These are phyloP conservation scores for Allium sativum DNA, from an alignment of 106 monocot genomes.

Conservation along the genomic window DNA sequence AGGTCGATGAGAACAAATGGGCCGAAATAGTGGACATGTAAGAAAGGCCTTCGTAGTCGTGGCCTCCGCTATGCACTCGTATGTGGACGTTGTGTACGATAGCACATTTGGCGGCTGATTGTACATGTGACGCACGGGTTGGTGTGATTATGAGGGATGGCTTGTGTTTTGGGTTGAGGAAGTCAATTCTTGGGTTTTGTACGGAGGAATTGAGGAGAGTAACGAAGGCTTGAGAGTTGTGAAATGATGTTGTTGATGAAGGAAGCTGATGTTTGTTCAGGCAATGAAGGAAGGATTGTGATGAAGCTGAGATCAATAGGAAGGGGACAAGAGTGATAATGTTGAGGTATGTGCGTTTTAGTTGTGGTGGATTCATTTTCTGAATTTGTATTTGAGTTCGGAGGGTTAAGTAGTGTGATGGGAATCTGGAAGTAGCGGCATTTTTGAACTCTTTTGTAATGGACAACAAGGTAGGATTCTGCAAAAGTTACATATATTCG, in stretches of 20 bases:
- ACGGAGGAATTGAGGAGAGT: constrained; percentile 14
- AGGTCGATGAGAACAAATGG: constrained; percentile 41
- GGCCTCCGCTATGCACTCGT: not conserved
- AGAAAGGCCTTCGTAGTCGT: constrained; percentile 12
- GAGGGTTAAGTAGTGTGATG: too few species aligned
- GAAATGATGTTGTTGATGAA: not conserved
- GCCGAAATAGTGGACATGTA: constrained; percentile 7
- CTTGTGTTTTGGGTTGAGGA: not conserved
- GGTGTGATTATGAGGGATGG: constrained; percentile 31
- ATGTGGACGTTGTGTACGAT: not conserved
- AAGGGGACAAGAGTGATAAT: not conserved
- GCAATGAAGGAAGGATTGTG: constrained; percentile 17
- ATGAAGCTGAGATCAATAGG: not conserved
- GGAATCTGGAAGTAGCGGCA: too few species aligned
- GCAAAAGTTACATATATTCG: too few species aligned
- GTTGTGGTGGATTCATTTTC: not conserved
- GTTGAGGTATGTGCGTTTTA: not conserved
- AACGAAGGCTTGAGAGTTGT: constrained; percentile 5
- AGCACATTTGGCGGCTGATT: not conserved
- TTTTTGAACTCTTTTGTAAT: too few species aligned
- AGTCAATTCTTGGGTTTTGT: constrained; percentile 21
- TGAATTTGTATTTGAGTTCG: not conserved
- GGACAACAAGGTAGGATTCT: too few species aligned
- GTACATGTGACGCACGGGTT: constrained; percentile 2
- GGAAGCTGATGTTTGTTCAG: constrained; percentile 5